Evolutionary conservation across 1,139 yeast genomes (phyloP).

Genomic region (Blastobotrys indianensis): DNA sequence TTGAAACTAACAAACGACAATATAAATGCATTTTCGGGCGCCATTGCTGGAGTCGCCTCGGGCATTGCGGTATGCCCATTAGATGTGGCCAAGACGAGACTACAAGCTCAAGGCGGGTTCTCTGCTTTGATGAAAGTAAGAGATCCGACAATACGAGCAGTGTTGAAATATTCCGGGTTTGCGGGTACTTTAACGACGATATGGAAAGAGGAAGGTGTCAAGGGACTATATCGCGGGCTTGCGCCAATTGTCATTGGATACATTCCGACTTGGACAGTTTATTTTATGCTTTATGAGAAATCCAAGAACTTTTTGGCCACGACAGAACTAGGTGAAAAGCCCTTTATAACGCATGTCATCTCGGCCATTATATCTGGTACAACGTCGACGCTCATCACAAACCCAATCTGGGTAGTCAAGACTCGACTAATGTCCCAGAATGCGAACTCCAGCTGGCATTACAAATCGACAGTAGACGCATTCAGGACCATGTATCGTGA

Average conservation of each 20-base stretch:
- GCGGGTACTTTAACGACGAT: slow-evolving; percentile 58
- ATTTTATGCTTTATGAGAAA: slow-evolving; percentile 82
- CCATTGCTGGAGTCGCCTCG: slow-evolving; percentile 83
- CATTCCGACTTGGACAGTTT: slow-evolving; percentile 96
- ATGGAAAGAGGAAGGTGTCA: slow-evolving; percentile 65
- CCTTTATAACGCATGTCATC: slow-evolving; percentile 45
- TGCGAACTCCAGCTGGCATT: slow-evolving; percentile 37
- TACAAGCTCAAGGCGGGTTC: slow-evolving; percentile 87
- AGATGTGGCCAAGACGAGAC: slow-evolving; percentile 87
- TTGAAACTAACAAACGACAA: slow-evolving; percentile 28
- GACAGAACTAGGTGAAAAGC: slow-evolving; percentile 6
- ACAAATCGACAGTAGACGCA: slow-evolving; percentile 79
- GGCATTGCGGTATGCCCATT: slow-evolving; percentile 91
- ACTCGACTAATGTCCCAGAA: slow-evolving; percentile 85
- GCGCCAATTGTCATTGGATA: slow-evolving; percentile 90
- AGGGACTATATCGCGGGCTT: slow-evolving; percentile 84
- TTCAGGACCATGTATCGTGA: slow-evolving; percentile 66
- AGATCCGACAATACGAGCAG: slow-evolving; percentile 13
- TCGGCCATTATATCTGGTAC: slow-evolving; percentile 91
- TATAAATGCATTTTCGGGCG: slow-evolving; percentile 71
- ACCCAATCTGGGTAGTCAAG: slow-evolving; percentile 97
- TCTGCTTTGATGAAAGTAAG: slow-evolving; percentile 11
- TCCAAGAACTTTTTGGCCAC: slow-evolving; percentile 43
- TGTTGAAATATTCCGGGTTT: slow-evolving; percentile 49
- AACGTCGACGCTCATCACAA: slow-evolving; percentile 77